These are phyloP conservation scores for Colletotrichum australisinense DNA, from an alignment of 2,329 filamentous ascomycete species.

Conservation along the genomic window DNA sequence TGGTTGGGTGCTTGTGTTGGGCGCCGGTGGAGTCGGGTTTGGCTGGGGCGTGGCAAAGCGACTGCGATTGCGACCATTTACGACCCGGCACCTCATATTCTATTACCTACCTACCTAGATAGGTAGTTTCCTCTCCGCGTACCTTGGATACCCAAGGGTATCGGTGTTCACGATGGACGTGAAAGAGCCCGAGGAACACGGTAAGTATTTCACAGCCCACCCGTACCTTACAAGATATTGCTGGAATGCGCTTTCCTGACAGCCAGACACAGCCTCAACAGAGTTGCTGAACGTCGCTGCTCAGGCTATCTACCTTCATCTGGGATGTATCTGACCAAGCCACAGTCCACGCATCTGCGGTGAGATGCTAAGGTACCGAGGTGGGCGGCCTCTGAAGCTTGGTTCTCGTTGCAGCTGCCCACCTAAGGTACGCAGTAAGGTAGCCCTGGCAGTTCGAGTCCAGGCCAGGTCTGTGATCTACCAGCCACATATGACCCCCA, in stretches of 20 bases:
- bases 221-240: neutral
- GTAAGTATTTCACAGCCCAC: neutral
- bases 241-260: neutral
- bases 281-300: neutral
- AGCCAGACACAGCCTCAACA: constrained; percentile 19
- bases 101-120: neutral
- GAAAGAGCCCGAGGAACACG: neutral
- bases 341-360: neutral
- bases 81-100: neutral
- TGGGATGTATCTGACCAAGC: neutral
- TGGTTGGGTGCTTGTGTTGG: neutral
- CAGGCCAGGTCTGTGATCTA: neutral
- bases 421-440: neutral
- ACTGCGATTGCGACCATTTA: neutral
- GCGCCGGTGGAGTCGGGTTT: constrained; percentile 9
- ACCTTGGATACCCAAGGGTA: too few relatives aligned
- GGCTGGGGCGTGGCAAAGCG: neutral
- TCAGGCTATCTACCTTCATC: neutral
- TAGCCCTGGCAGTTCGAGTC: neutral
- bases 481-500: neutral
- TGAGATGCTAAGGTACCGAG: neutral
- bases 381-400: neutral
- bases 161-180: neutral
- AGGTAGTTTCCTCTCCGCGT: neutral
- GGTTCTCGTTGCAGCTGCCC: neutral